phyloP scores from a whole-genome alignment of 129 eudicot genomes.

The Apium graveolens region DNA sequence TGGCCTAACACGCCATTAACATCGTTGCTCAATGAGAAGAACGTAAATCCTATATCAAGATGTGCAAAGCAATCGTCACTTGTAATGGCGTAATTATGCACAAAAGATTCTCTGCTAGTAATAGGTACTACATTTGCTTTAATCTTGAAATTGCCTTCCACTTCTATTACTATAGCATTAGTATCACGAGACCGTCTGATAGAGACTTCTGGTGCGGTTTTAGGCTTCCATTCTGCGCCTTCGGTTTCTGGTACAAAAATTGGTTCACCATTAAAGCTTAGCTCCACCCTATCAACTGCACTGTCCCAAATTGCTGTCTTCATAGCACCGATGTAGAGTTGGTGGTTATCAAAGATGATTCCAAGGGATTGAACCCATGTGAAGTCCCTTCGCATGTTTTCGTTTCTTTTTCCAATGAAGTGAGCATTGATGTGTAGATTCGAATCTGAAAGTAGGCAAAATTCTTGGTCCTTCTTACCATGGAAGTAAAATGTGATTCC shows the following conservation, averaged over 20 bases:
- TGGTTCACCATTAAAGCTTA: slow-evolving; percentile 27
- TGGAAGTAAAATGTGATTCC: slow-evolving; percentile 64
- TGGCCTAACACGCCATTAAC: slow-evolving; percentile 56
- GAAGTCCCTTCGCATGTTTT: slow-evolving; percentile 47
- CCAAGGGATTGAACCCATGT: slow-evolving; percentile 65
- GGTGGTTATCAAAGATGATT: slow-evolving; percentile 38
- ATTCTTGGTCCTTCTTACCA: slow-evolving; percentile 42
- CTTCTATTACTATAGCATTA: slow-evolving; percentile 41
- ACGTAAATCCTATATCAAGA: slow-evolving; percentile 51
- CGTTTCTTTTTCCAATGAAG: slow-evolving; percentile 43
- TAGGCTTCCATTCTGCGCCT: slow-evolving; percentile 28
- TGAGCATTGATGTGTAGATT: slow-evolving; percentile 68
- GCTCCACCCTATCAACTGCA: slow-evolving; percentile 27
- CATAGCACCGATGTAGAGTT: slow-evolving; percentile 37
- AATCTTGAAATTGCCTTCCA: slow-evolving; percentile 48
- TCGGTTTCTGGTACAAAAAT: slow-evolving; percentile 17
- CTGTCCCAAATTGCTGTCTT: slow-evolving; percentile 45
- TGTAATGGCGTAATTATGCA: slow-evolving; percentile 44
- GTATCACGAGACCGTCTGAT: slow-evolving; percentile 27
- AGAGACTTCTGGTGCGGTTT: slow-evolving; percentile 9
- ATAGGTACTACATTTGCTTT: slow-evolving; percentile 49
- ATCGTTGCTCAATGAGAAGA: slow-evolving; percentile 35
- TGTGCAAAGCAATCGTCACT: slow-evolving; percentile 38
- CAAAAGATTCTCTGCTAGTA: slow-evolving; percentile 27
- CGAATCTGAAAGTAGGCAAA: slow-evolving; percentile 46